Conservation (phyloP, 257 asterid species). For the Solanum chmielewskii region DNA sequence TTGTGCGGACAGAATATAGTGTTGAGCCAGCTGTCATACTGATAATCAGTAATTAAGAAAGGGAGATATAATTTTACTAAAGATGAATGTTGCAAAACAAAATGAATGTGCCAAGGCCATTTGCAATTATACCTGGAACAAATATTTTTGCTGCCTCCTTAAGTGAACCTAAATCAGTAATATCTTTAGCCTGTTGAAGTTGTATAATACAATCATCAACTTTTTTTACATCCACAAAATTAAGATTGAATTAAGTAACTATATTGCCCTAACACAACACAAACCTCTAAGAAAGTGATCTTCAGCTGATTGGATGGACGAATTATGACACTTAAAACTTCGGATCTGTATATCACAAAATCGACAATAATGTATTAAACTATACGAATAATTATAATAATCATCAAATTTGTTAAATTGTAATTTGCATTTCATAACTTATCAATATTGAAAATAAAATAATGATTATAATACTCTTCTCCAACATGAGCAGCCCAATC, state of each 20-base stretch:
- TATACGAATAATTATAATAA: no score
- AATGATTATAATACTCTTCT: no score
- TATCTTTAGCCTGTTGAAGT: not conserved
- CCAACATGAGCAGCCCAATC: no score
- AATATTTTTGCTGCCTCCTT: not conserved
- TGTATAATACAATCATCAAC: no score
- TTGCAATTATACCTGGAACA: not conserved
- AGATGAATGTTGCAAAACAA: not conserved
- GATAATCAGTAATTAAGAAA: not conserved
- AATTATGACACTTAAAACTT: not conserved
- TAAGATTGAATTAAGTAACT: no score
- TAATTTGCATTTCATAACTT: no score
- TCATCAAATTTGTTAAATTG: no score
- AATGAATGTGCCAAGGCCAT: not conserved
- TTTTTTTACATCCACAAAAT: no score
- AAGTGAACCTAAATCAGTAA: not conserved
- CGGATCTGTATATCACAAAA: not conserved
- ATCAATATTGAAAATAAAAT: no score
- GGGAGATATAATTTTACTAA: no score
- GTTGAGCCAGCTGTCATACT: not conserved
- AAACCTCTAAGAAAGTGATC: not conserved
- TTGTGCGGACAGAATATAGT: not conserved
- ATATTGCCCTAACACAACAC: not conserved
- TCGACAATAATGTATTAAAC: no score
- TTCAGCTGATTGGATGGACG: not conserved